phyloP scores from a whole-genome alignment of 148 eudicot species.

The Heliamphora exappendiculata region DNA sequence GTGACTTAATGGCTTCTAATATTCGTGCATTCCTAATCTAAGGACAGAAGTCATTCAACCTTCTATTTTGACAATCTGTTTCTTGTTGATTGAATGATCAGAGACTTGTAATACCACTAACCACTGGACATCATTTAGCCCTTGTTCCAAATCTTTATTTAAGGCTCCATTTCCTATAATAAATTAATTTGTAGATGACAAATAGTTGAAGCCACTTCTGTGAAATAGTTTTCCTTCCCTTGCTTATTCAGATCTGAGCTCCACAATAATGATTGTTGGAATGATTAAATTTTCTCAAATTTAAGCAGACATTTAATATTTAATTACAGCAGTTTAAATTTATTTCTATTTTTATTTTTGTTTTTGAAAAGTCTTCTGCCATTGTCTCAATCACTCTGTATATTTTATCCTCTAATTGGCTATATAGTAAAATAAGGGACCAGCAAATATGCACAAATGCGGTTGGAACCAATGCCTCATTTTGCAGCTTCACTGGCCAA shows the following conservation, averaged over 20 bases:
- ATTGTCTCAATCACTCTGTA: background rate
- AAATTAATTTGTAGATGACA: too few relatives aligned
- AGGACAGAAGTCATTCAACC: background rate
- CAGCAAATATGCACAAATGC: background rate
- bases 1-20: background rate
- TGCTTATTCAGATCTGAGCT: too few relatives aligned
- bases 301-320: too few relatives aligned
- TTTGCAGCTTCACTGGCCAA: background rate
- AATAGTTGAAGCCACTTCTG: too few relatives aligned
- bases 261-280: too few relatives aligned
- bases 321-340: background rate
- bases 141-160: background rate
- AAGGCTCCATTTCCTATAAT: background rate
- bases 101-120: background rate
- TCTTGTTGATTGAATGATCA: background rate
- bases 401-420: background rate
- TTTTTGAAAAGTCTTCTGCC: background rate
- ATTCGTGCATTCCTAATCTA: background rate
- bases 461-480: background rate
- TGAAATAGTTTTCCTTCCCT: too few relatives aligned
- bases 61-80: background rate
- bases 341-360: background rate
- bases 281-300: background rate
- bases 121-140: background rate
- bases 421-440: background rate